Percentiles rank a stretch among this genome's conserved stretches.
phyloP scores from a whole-genome alignment of 345 rosid species.

The Brassica nigra region DNA sequence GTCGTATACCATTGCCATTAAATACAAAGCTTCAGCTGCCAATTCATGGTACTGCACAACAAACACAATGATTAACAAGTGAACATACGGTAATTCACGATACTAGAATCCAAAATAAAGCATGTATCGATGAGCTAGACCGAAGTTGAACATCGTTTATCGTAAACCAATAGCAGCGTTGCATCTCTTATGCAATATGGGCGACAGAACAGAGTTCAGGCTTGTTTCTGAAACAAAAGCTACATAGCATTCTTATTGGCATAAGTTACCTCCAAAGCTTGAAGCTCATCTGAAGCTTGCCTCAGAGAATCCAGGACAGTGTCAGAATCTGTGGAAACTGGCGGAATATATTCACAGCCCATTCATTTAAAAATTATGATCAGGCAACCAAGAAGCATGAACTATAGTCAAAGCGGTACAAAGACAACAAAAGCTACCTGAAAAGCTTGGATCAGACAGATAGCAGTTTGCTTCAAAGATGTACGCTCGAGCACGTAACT shows the following conservation, averaged over 20 bases:
- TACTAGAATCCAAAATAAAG: conserved; percentile 3
- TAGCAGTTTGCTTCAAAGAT: conserved; percentile 90
- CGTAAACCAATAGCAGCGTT: not conserved
- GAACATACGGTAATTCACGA: not conserved
- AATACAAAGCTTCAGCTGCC: conserved; percentile 78
- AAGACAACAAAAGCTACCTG: conserved; percentile 53
- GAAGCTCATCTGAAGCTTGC: conserved; percentile 84
- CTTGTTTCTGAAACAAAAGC: not conserved
- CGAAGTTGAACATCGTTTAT: not conserved
- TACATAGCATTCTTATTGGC: conserved; percentile 11
- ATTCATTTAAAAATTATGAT: not conserved
- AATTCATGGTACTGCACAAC: conserved; percentile 78
- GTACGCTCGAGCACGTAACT: conserved; percentile 86
- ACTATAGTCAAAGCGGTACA: conserved; percentile 8
- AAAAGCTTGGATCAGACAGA: conserved; percentile 76
- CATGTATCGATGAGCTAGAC: conserved; percentile 9
- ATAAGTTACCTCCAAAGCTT: conserved; percentile 72
- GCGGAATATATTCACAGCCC: conserved; percentile 8
- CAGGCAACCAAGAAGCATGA: conserved; percentile 5
- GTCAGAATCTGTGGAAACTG: conserved; percentile 67
- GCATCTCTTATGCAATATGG: conserved; percentile 6
- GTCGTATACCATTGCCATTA: conserved; percentile 70
- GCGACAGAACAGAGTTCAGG: not conserved
- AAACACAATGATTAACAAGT: not conserved
- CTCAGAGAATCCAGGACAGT: conserved; percentile 70